These are phyloP conservation scores for Phialophora tarda DNA, from an alignment of 2,329 filamentous ascomycete genomes.

Conservation along the genomic window DNA sequence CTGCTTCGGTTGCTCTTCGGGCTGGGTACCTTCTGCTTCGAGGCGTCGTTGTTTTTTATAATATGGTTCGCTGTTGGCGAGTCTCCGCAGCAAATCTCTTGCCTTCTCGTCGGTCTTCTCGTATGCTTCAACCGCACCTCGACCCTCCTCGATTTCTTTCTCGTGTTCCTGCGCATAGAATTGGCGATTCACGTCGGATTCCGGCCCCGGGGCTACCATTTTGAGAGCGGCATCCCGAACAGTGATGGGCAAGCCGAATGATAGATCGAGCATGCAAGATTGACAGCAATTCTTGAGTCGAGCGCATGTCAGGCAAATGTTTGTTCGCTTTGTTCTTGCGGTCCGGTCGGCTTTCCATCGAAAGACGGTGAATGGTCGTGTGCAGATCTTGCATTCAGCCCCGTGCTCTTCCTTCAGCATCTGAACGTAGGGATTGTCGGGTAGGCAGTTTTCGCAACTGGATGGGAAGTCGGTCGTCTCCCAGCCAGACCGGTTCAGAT, in stretches of 20 bases:
- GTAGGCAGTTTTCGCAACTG: conserved; percentile 82
- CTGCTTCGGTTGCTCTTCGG: conserved; percentile 54
- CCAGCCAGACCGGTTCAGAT: conserved; percentile 94
- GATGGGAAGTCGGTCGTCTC: conserved; percentile 69
- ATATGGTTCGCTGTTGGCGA: conserved; percentile 94
- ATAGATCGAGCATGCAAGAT: conserved; percentile 97
- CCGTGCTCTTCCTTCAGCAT: conserved; percentile 98
- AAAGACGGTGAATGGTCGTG: conserved; percentile 93
- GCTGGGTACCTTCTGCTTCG: conserved; percentile 59
- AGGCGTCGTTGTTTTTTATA: conserved; percentile 84
- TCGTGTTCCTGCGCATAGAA: conserved; percentile 99
- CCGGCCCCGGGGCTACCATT: conserved; percentile 93
- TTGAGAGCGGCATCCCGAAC: conserved; percentile 95
- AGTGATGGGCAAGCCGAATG: conserved; percentile 91
- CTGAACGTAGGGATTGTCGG: conserved; percentile 96
- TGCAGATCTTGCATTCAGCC: conserved; percentile 86
- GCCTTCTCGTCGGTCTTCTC: conserved; percentile 98
- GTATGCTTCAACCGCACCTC: conserved; percentile 84
- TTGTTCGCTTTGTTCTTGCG: conserved; percentile 88
- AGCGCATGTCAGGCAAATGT: conserved; percentile 94
- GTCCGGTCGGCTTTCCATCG: conserved; percentile 93
- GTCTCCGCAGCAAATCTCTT: conserved; percentile 78
- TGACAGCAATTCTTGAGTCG: conserved; percentile 99
- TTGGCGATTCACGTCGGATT: conserved; percentile 91
- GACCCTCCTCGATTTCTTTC: conserved; percentile 89